Conservation (phyloP, 495 filamentous ascomycete species). For the Letharia lupina region DNA sequence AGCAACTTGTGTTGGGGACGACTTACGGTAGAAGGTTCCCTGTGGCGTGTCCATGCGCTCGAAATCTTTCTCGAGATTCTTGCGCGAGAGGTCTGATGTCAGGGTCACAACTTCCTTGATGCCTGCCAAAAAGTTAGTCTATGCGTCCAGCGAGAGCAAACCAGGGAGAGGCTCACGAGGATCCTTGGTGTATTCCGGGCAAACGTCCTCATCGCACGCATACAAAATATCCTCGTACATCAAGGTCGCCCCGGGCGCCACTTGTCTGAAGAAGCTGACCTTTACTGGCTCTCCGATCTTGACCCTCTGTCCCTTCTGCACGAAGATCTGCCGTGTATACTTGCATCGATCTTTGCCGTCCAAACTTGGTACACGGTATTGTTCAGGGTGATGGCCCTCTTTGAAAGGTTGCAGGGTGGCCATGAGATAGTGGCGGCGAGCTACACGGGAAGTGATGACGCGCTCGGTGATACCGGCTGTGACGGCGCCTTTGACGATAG, state of each 20-base stretch:
- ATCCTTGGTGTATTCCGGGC: conserved; percentile 98
- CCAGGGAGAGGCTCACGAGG: conserved; percentile 65
- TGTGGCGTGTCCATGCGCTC: conserved; percentile 99
- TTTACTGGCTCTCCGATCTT: conserved; percentile 99
- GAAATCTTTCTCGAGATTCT: conserved; percentile 98
- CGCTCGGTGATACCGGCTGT: conserved; percentile 93
- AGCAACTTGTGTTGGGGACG: neutral
- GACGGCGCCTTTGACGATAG: conserved; percentile 73
- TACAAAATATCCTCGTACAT: conserved; percentile 99
- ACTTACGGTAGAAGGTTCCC: conserved; percentile 83
- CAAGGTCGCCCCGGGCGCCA: conserved; percentile 90
- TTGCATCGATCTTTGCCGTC: conserved; percentile 98
- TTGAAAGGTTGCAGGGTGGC: conserved; percentile 98
- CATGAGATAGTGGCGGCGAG: conserved; percentile 98
- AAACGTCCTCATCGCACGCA: conserved; percentile 95
- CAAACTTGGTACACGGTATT: conserved; percentile 91
- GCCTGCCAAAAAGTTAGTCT: conserved; percentile 43
- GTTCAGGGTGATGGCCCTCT: conserved; percentile 95
- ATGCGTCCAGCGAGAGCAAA: conserved; percentile 27
- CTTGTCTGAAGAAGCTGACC: conserved; percentile 96
- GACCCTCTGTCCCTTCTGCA: conserved; percentile 96
- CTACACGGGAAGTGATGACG: conserved; percentile 92
- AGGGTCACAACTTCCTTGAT: conserved; percentile 99
- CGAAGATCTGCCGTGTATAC: conserved; percentile 96
- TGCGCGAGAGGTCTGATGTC: conserved; percentile 90